phyloP scores from a whole-genome alignment of 257 asterid species.

The Salvia miltiorrhiza region DNA sequence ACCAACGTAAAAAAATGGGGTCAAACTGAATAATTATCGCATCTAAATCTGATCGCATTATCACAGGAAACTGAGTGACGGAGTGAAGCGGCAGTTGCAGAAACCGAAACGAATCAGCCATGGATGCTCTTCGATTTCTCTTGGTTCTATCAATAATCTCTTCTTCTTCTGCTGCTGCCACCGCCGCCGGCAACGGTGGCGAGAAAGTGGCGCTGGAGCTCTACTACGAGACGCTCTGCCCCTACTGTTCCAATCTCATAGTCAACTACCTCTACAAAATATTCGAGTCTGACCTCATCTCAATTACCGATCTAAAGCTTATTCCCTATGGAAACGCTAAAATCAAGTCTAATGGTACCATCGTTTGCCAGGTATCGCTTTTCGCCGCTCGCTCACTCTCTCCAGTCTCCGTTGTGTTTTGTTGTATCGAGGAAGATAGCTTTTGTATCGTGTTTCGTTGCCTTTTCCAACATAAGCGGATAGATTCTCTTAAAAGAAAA shows the following conservation, averaged over 20 bases:
- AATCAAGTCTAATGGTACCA: conserved; percentile 31
- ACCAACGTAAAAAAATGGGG: neutral
- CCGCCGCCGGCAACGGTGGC: conserved; percentile 12
- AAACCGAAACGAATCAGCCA: conserved; percentile 20
- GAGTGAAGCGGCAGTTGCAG: neutral
- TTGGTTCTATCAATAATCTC: conserved; percentile 28
- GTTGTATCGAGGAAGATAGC: too few species aligned
- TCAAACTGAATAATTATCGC: neutral
- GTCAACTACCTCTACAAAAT: conserved; percentile 41
- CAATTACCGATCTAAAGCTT: conserved; percentile 49
- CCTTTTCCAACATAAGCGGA: too few species aligned
- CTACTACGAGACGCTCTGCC: conserved; percentile 55
- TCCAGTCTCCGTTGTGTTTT: too few species aligned
- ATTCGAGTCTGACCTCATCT: conserved; percentile 40
- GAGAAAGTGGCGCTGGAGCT: conserved; percentile 43
- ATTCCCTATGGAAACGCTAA: conserved; percentile 60
- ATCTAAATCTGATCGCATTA: neutral
- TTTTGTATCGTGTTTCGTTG: neutral
- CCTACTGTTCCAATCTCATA: conserved; percentile 51
- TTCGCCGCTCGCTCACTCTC: neutral
- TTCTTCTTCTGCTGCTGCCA: conserved; percentile 15
- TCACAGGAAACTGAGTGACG: neutral
- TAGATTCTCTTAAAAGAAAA: too few species aligned
- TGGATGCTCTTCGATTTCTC: conserved; percentile 38
- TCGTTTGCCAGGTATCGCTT: conserved; percentile 43